Conservation (phyloP, 2,329 filamentous ascomycete genomes). For the Xylariomycetidae sp. region DNA sequence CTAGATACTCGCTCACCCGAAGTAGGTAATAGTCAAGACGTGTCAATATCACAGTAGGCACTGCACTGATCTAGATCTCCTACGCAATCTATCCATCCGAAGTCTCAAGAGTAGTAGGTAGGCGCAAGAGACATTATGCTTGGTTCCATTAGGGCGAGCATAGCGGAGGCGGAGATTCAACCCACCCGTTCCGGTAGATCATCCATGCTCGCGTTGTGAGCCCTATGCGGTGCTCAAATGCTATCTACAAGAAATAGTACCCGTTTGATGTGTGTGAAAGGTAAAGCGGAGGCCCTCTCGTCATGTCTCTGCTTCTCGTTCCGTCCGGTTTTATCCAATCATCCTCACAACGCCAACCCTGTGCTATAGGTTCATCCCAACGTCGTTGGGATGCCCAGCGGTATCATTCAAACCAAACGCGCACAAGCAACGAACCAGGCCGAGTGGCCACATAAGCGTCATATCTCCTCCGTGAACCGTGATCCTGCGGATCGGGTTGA, state of each 20-base stretch:
- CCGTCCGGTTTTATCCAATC: slow-evolving; percentile 16
- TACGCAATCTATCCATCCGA: no score
- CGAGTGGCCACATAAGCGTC: slow-evolving; percentile 15
- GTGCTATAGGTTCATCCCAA: slow-evolving; percentile 18
- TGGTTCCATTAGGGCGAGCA: no score
- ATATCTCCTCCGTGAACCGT: slow-evolving; percentile 36
- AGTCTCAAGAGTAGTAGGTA: no score
- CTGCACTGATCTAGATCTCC: no score
- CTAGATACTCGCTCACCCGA: no score
- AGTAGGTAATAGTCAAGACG: no score
- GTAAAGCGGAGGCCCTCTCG: slow-evolving; percentile 7
- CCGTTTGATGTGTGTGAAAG: slow-evolving; percentile 12
- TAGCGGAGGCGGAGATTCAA: slow-evolving; percentile 4
- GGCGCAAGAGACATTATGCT: no score
- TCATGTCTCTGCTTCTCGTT: slow-evolving; percentile 6
- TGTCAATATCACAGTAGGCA: no score
- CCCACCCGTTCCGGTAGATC: slow-evolving; percentile 5
- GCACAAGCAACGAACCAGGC: slow-evolving; percentile 11
- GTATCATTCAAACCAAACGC: slow-evolving; percentile 22
- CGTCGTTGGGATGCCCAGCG: slow-evolving; percentile 17
- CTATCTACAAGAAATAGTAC: slow-evolving; percentile 23
- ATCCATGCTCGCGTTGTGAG: no score
- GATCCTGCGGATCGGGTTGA: slow-evolving; percentile 30
- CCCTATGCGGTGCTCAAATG: no score
- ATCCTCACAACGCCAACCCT: slow-evolving; percentile 20